These are phyloP conservation scores for Paraphaeosphaeria sporulosa DNA, from an alignment of 2,329 filamentous ascomycete genomes.

Conservation along the genomic window DNA sequence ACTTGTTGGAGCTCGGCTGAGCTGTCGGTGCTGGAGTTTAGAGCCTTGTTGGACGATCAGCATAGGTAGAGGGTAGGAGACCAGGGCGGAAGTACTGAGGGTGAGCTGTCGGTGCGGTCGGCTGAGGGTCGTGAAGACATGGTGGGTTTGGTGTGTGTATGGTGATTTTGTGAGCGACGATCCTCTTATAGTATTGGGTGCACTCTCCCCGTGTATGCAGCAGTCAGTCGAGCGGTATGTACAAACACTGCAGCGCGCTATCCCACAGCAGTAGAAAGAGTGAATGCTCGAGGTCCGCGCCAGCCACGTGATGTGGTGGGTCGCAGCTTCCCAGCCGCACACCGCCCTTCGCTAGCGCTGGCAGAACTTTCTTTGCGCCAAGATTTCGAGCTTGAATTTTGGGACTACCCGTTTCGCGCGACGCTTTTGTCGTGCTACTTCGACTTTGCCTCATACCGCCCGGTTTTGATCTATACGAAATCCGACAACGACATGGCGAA, in stretches of 20 bases:
- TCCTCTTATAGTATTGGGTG: background rate
- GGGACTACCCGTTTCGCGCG: constrained; percentile 29
- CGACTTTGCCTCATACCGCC: background rate
- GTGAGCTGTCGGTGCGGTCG: constrained; percentile 35
- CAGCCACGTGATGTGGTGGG: constrained; percentile 37
- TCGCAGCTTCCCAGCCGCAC: constrained; percentile 31
- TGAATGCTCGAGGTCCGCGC: constrained; percentile 8
- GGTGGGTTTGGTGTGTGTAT: constrained; percentile 1
- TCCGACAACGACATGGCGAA: constrained; percentile 56
- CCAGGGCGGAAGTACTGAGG: constrained; percentile 22
- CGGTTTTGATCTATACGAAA: background rate
- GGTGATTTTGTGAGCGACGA: background rate
- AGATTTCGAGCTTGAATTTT: constrained; percentile 45
- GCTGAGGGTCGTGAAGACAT: constrained; percentile 33
- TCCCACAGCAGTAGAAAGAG: background rate
- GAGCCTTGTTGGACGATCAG: constrained; percentile 18
- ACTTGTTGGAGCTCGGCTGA: constrained; percentile 74
- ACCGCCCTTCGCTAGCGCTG: constrained; percentile 26
- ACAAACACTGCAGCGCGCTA: background rate
- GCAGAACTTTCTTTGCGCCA: constrained; percentile 40
- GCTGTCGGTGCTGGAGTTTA: constrained; percentile 34
- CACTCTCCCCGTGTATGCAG: background rate
- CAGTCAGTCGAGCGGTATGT: background rate
- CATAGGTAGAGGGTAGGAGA: constrained; percentile 2
- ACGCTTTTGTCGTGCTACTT: constrained; percentile 7